Percentiles rank a stretch among this genome's conserved stretches.
Evolutionary conservation across 1,139 yeast species (phyloP).

Genomic region (Saccharomyces pastorianus): DNA sequence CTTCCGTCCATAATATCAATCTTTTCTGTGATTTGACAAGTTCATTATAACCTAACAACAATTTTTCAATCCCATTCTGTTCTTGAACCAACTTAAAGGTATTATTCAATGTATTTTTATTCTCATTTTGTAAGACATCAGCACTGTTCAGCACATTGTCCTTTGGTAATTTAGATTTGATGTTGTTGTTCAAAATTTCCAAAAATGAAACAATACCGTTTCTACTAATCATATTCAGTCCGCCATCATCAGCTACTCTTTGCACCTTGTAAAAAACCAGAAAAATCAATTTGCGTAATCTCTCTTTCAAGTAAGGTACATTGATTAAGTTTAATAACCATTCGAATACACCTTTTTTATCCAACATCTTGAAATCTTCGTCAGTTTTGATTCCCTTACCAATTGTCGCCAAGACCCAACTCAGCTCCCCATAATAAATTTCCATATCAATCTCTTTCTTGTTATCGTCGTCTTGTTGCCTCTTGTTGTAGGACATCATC

Average conservation of each 20-base stretch:
- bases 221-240: constrained; percentile 55
- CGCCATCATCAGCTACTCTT: constrained; percentile 47
- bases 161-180: constrained; percentile 2
- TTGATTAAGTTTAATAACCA: constrained; percentile 52
- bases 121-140: background rate
- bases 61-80: constrained; percentile 39
- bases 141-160: background rate
- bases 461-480: background rate
- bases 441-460: constrained; percentile 39
- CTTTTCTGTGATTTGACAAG: constrained; percentile 44
- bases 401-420: constrained; percentile 57
- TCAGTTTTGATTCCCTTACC: constrained; percentile 39
- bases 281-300: constrained; percentile 36
- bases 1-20: constrained; percentile 51
- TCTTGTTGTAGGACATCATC: constrained; percentile 24
- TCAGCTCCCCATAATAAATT: constrained; percentile 48
- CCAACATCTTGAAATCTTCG: constrained; percentile 46
- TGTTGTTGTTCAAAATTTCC: constrained; percentile 33
- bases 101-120: background rate
- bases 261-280: constrained; percentile 45
- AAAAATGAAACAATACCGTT: constrained; percentile 48
- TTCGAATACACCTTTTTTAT: constrained; percentile 52
- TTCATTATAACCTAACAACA: constrained; percentile 41
- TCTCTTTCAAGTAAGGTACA: constrained; percentile 41
- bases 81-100: constrained; percentile 16